Percentiles rank a stretch among this genome's conserved stretches.
These are phyloP conservation scores for Nitzschia sp. DNA, from an alignment of 108 stramenopile genomes.

Conservation along the genomic window DNA sequence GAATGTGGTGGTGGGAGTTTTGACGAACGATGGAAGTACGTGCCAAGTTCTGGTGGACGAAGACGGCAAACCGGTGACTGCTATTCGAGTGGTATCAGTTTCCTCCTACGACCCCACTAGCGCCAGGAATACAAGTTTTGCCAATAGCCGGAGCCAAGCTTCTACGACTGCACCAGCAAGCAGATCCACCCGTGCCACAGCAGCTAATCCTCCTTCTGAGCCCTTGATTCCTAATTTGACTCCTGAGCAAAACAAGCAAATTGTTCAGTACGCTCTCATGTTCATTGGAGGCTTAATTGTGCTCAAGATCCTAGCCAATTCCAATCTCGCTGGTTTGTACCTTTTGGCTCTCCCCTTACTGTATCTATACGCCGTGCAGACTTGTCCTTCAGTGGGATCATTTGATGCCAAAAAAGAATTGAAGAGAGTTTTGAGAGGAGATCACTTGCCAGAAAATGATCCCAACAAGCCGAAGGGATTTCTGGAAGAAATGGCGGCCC, in stretches of 20 bases:
- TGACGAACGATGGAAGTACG: conserved; percentile 16
- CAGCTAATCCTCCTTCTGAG: background rate
- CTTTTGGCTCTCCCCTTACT: conserved; percentile 50
- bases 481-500: conserved; percentile 46
- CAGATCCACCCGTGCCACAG: background rate
- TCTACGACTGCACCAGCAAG: background rate
- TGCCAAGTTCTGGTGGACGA: conserved; percentile 32
- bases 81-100: conserved; percentile 9
- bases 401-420: conserved; percentile 81
- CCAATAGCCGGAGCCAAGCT: background rate
- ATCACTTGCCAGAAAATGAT: conserved; percentile 67
- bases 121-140: background rate
- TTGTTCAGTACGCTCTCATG: conserved; percentile 11
- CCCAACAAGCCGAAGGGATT: conserved; percentile 68
- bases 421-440: conserved; percentile 71
- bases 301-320: background rate
- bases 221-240: conserved; percentile 13
- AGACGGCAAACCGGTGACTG: conserved; percentile 8
- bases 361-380: conserved; percentile 56
- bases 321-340: conserved; percentile 12
- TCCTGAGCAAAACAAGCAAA: conserved; percentile 5
- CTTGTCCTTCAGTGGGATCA: conserved; percentile 49
- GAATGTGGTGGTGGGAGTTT: conserved; percentile 28
- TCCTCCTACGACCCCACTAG: background rate
- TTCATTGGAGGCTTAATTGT: background rate